A percentile compares a stretch with the other conserved stretches of the same genome.
Evolutionary conservation across 2,329 filamentous ascomycete genomes (phyloP).

Genomic region (Nigrospora sphaerica): DNA sequence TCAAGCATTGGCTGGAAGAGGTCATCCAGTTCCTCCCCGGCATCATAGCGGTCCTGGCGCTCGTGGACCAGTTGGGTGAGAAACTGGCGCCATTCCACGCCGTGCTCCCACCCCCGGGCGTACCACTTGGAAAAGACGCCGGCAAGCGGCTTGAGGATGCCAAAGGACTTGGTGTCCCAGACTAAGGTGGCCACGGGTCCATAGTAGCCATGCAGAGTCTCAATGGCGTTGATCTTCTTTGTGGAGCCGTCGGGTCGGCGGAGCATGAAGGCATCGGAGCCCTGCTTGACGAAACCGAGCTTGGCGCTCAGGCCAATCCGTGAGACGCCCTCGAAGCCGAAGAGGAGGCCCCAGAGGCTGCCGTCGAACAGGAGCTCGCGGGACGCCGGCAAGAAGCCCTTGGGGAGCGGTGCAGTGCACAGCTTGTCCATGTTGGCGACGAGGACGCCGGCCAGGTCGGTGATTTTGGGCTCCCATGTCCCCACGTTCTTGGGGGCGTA

Average conservation of each 20-base stretch:
- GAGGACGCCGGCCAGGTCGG: background rate
- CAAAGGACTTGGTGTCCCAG: background rate
- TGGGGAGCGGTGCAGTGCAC: background rate
- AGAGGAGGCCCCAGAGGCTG: slow-evolving; percentile 9
- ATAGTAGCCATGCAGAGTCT: background rate
- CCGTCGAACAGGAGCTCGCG: slow-evolving; percentile 11
- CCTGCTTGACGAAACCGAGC: slow-evolving; percentile 1
- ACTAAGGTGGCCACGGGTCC: background rate
- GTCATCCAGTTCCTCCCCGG: slow-evolving; percentile 2
- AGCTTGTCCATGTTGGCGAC: background rate
- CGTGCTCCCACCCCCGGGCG: background rate
- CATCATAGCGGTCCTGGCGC: background rate
- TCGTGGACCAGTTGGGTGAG: background rate
- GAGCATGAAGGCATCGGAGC: background rate
- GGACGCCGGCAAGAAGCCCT: background rate
- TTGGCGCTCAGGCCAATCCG: slow-evolving; percentile 1
- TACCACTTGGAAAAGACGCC: background rate
- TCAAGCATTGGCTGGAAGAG: background rate
- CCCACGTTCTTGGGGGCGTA: slow-evolving; percentile 2
- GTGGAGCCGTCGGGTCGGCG: background rate
- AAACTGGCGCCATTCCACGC: background rate
- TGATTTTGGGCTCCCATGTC: slow-evolving; percentile 1
- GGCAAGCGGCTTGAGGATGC: background rate
- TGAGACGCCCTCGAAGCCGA: background rate
- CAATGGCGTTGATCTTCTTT: background rate